Base-by-base conservation (phyloP, 805 yeast genomes). In the Barnettozyma salicaria region DNA sequence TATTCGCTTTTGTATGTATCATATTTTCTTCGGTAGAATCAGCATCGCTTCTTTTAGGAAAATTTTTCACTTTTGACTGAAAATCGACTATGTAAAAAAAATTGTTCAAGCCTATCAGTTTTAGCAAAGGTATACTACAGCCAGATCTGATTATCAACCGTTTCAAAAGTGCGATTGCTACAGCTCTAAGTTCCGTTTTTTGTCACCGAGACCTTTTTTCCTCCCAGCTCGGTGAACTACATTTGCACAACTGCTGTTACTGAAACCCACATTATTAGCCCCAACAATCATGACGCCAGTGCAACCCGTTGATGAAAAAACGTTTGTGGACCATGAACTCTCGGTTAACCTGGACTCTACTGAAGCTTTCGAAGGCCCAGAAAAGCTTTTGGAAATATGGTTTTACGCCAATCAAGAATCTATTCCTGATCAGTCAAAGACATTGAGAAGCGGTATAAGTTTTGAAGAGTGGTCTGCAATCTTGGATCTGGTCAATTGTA, bases 341-440 rank as follows among this genome's bases (percentile, higher is more conserved):
- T 80, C 95, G 7, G 79, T 78, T 30, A 72, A 74, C 42, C 67
- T 89, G 45, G 97, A 89, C 63, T 88, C 96, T 14, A 71, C 95
- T 11, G 82, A 78, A 55, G 96, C 97, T 3, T 90, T 90, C 57
- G 97, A 90, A 66, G 97, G 98, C 6, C 97, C 98, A 22, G 97
- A 90, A 61, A 92, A 90, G 61, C 68, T 90, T 40, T 67, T 92
- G 28, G 96, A 90, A 58, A 68, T 90, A 41, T 89, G 96, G 96
- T 79, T 88, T 56, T 78, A 79, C 49, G 72, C 80, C 10, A 59
- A 67, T 26, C 65, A 64, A 27, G 41, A 55, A 19, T 47, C 59
- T n/a, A 22, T 49, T 19, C 58, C 65, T 10, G 53, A 61, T n/a
- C 44, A 56, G 22, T 44, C 34, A 7, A 66, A 64, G 56, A 86